Conservation (phyloP, 2,329 filamentous ascomycete genomes). For the Blumeria graminis region DNA sequence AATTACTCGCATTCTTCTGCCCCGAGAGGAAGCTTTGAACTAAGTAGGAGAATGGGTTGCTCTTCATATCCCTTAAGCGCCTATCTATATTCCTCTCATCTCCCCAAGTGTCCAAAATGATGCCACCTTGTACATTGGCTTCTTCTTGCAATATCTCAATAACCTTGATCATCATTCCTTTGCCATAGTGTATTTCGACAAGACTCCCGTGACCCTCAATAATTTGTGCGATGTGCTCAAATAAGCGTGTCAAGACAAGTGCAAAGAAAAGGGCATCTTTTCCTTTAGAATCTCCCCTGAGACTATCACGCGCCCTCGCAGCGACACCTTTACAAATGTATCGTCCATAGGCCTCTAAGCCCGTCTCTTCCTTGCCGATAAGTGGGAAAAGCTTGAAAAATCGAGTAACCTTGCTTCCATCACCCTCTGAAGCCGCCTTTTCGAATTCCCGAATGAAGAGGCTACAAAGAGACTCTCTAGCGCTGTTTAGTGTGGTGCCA, state of each 20-base stretch:
- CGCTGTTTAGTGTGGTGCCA: slow-evolving; percentile 61
- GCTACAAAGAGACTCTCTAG: slow-evolving; percentile 70
- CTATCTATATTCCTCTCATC: slow-evolving; percentile 71
- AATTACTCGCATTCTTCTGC: slow-evolving; percentile 37
- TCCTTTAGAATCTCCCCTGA: slow-evolving; percentile 41
- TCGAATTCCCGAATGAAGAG: slow-evolving; percentile 90
- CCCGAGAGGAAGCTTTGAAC: slow-evolving; percentile 76
- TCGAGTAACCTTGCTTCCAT: slow-evolving; percentile 69
- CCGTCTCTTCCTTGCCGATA: slow-evolving; percentile 70
- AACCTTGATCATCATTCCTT: slow-evolving; percentile 80
- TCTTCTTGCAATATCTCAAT: slow-evolving; percentile 84
- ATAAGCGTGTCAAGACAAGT: slow-evolving; percentile 69
- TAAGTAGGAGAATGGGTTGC: slow-evolving; percentile 90
- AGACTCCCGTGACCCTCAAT: slow-evolving; percentile 76
- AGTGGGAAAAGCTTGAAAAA: slow-evolving; percentile 98
- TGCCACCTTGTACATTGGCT: slow-evolving; percentile 86
- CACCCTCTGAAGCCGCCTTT: slow-evolving; percentile 65
- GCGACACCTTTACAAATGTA: slow-evolving; percentile 95
- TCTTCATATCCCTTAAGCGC: slow-evolving; percentile 83
- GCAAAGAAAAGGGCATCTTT: slow-evolving; percentile 81
- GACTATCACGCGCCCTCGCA: slow-evolving; percentile 52
- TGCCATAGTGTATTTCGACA: slow-evolving; percentile 82
- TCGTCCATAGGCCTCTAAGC: slow-evolving; percentile 78
- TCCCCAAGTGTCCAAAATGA: slow-evolving; percentile 84
- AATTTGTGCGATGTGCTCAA: slow-evolving; percentile 94